These are phyloP conservation scores for Corniculantispora saksenae DNA, from an alignment of 2,329 filamentous ascomycete genomes.

Conservation along the genomic window DNA sequence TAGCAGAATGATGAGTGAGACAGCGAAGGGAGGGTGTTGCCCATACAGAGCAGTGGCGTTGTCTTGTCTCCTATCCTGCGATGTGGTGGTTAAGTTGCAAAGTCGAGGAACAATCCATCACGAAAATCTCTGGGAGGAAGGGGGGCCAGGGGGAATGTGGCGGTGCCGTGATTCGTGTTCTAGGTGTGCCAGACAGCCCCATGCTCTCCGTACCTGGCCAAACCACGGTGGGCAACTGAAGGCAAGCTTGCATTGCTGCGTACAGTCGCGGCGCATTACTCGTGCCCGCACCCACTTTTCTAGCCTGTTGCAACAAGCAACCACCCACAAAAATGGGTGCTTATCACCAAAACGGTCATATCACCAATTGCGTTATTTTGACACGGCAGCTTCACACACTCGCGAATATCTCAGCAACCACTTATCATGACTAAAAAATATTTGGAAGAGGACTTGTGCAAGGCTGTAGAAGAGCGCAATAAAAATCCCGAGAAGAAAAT, in stretches of 20 bases:
- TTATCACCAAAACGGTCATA: no score
- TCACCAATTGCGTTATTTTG: no score
- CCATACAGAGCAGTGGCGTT: slow-evolving; percentile 17
- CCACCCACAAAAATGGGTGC: no score
- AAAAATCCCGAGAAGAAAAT: no score
- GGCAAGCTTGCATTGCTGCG: not conserved
- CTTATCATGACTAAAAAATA: no score
- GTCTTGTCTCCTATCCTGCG: slow-evolving; percentile 14
- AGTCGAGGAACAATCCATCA: not conserved
- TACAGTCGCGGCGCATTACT: not conserved
- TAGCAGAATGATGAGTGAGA: not conserved
- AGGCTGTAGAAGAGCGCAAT: no score
- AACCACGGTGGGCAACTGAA: not conserved
- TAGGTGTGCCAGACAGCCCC: not conserved
- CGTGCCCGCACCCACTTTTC: no score
- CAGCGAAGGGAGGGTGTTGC: slow-evolving; percentile 14
- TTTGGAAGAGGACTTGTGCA: no score
- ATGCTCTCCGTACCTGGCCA: not conserved
- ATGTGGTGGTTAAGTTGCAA: slow-evolving; percentile 1
- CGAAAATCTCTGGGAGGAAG: slow-evolving; percentile 17
- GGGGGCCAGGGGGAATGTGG: slow-evolving; percentile 22
- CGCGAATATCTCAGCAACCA: no score
- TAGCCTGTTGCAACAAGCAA: no score
- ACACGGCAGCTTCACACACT: no score
- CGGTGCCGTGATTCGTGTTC: slow-evolving; percentile 18